These are phyloP conservation scores for Melampsora larici-populina DNA, from an alignment of 1,284 basidiomycete genomes.

Conservation along the genomic window DNA sequence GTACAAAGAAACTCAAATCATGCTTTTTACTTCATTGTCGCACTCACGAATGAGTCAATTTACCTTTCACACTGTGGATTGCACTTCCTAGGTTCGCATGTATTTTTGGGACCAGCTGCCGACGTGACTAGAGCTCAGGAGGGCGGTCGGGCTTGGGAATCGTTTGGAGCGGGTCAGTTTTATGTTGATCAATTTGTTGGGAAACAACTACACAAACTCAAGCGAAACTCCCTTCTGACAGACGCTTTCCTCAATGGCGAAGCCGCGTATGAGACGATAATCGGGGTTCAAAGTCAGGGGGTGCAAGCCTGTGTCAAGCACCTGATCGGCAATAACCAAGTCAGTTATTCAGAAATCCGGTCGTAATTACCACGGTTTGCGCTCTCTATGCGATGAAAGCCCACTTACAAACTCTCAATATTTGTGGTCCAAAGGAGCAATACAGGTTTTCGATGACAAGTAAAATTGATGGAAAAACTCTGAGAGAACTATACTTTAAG, in stretches of 20 bases:
- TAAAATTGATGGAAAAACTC: slow-evolving; percentile 13
- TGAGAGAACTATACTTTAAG: slow-evolving; percentile 20
- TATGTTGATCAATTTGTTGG: background rate
- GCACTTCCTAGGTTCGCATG: background rate
- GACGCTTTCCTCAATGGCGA: background rate
- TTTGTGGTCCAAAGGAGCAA: slow-evolving; percentile 2
- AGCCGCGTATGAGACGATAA: background rate
- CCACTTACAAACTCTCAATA: background rate
- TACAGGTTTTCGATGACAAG: slow-evolving; percentile 5
- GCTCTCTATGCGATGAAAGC: background rate
- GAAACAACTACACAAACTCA: background rate
- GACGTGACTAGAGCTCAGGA: slow-evolving; percentile 47
- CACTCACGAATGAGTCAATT: background rate
- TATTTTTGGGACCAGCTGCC: slow-evolving; percentile 49
- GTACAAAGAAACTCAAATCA: background rate
- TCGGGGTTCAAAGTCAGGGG: slow-evolving; percentile 1
- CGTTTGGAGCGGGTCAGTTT: slow-evolving; percentile 30
- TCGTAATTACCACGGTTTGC: background rate
- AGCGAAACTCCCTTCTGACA: background rate
- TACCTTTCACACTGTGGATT: background rate
- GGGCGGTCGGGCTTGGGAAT: slow-evolving; percentile 49
- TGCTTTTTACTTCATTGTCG: background rate
- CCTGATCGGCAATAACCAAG: slow-evolving; percentile 6
- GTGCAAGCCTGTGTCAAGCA: slow-evolving; percentile 12
- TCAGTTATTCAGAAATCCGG: slow-evolving; percentile 20